phyloP scores from a whole-genome alignment of 148 eudicot species.

The Rhododendron ferrugineum region DNA sequence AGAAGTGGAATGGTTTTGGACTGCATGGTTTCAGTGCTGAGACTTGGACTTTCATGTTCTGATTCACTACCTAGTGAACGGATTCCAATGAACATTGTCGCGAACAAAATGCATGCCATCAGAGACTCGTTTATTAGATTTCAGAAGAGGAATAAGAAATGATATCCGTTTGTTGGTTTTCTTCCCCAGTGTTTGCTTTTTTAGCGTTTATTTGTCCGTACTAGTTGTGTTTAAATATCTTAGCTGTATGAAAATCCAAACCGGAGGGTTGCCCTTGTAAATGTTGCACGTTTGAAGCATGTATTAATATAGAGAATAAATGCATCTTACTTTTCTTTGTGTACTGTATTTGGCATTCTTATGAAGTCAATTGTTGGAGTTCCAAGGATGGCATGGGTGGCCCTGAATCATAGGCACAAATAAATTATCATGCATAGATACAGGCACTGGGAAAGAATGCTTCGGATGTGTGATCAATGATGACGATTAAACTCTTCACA shows the following conservation, averaged over 20 bases:
- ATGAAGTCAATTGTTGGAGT: not conserved
- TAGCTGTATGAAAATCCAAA: not conserved
- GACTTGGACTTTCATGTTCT: too few relatives aligned
- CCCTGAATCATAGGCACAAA: not conserved
- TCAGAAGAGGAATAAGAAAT: not conserved
- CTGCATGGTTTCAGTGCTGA: too few relatives aligned
- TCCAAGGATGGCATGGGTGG: not conserved
- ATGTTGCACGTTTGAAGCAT: not conserved
- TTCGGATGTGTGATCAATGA: too few relatives aligned
- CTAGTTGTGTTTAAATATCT: not conserved
- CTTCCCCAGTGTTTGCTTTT: not conserved
- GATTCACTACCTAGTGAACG: too few relatives aligned
- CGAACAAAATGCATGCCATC: conserved; percentile 5
- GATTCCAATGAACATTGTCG: too few relatives aligned
- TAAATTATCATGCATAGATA: too few relatives aligned
- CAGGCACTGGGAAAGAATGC: too few relatives aligned
- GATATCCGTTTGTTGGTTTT: not conserved
- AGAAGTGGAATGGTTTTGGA: too few relatives aligned
- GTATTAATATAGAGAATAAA: not conserved
- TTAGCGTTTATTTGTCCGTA: not conserved
- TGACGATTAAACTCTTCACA: not conserved
- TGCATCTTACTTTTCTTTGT: not conserved
- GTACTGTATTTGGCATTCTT: not conserved
- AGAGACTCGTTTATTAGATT: conserved; percentile 8
- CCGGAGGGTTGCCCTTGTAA: not conserved